Evolutionary conservation across 192 early-diverging fungal genomes (phyloP).

Genomic region (Coemansia sp.): DNA sequence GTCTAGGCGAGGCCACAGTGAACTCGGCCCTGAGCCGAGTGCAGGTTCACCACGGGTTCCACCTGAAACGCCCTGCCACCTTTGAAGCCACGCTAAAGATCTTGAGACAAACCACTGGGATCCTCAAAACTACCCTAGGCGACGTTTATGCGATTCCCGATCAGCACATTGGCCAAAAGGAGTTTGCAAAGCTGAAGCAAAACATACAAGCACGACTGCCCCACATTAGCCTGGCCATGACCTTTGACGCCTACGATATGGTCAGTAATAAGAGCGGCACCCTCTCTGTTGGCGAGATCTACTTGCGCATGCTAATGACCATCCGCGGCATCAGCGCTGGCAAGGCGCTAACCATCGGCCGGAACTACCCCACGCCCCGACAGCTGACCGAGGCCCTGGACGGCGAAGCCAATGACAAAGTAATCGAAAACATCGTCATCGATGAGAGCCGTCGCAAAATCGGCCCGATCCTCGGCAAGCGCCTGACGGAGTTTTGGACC

Average conservation of each 20-base stretch:
- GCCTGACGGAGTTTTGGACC: conserved; percentile 62
- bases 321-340: conserved; percentile 80
- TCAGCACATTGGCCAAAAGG: conserved; percentile 46
- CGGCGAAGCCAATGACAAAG: conserved; percentile 21
- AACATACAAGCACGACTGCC: conserved; percentile 35
- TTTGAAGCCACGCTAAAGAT: conserved; percentile 85
- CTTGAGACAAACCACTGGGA: conserved; percentile 61
- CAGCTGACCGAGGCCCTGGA: conserved; percentile 54
- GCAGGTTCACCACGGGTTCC: conserved; percentile 80
- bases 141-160: conserved; percentile 61
- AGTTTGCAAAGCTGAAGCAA: conserved; percentile 56
- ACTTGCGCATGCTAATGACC: conserved; percentile 81
- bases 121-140: conserved; percentile 55
- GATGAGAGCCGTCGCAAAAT: conserved; percentile 57
- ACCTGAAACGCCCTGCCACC: conserved; percentile 69
- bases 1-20: conserved; percentile 63
- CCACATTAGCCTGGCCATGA: conserved; percentile 52
- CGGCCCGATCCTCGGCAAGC: conserved; percentile 54
- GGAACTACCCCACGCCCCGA: conserved; percentile 65
- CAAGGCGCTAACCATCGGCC: conserved; percentile 75
- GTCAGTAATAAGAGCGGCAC: conserved; percentile 76
- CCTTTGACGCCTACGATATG: conserved; percentile 61
- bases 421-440: conserved; percentile 55
- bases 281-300: conserved; percentile 72
- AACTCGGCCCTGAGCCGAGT: conserved; percentile 70